phyloP scores from a whole-genome alignment of 805 yeast genomes.

The Metschnikowia reukaufii region DNA sequence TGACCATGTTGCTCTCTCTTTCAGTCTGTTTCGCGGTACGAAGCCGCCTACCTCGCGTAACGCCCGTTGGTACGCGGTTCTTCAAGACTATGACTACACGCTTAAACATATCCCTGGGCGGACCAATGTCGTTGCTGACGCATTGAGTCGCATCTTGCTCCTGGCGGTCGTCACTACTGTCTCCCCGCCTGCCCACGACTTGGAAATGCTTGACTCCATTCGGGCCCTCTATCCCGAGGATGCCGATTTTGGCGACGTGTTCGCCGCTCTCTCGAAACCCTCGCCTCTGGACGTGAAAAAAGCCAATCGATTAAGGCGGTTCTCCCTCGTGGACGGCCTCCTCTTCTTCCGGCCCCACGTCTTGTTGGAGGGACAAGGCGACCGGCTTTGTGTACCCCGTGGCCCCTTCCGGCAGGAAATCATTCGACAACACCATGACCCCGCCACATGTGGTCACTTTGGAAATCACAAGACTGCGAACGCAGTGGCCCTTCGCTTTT shows the following conservation, averaged over 20 bases:
- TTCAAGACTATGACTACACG: too few species aligned
- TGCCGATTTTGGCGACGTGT: not conserved
- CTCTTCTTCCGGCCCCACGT: too few species aligned
- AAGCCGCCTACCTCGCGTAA: not conserved
- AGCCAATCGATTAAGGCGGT: not conserved
- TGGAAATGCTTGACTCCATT: not conserved
- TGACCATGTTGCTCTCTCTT: conserved; percentile 2
- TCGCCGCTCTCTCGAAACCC: too few species aligned
- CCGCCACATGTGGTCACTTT: not conserved
- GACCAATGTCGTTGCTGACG: conserved; percentile 2
- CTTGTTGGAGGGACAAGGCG: too few species aligned
- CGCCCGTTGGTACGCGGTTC: too few species aligned
- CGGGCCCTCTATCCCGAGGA: not conserved
- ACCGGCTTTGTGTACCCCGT: too few species aligned
- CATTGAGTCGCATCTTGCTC: not conserved
- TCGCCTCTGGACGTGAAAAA: not conserved
- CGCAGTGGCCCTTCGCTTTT: not conserved
- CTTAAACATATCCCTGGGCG: too few species aligned
- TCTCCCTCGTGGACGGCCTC: not conserved
- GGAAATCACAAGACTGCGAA: not conserved
- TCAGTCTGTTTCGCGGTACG: not conserved
- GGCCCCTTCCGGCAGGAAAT: not conserved
- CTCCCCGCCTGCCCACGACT: not conserved
- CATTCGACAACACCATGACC: not conserved
- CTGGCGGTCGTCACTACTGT: not conserved